Evolutionary conservation across 1,284 basidiomycete genomes (phyloP).

Genomic region (Marasmius oreades): DNA sequence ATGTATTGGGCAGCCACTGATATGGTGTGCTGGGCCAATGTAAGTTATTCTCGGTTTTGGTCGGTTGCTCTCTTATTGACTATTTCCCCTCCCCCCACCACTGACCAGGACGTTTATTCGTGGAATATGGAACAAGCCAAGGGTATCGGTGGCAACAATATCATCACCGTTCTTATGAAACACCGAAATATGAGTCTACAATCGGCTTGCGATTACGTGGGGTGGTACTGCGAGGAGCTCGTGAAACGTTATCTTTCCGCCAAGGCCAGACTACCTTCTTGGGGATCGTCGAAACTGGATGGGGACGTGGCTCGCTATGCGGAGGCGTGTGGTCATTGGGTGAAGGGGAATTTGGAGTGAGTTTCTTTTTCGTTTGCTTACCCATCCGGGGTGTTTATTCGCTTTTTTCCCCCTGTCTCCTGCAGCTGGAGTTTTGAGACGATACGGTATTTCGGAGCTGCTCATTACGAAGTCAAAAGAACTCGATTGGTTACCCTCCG

Average conservation of each 20-base stretch:
- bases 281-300: conserved; percentile 41
- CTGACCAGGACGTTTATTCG: conserved; percentile 60
- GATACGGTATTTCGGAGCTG: conserved; percentile 51
- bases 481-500: conserved; percentile 42
- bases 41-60: conserved; percentile 27
- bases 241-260: conserved; percentile 46
- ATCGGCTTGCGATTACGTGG: conserved; percentile 56
- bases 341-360: conserved; percentile 45
- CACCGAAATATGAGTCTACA: conserved; percentile 49
- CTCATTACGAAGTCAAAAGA: conserved; percentile 42
- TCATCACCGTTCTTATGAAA: conserved; percentile 65
- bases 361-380: conserved; percentile 16
- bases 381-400: conserved; percentile 11
- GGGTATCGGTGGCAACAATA: conserved; percentile 61
- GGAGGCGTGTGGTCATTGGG: conserved; percentile 46
- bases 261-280: conserved; percentile 44
- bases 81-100: neutral
- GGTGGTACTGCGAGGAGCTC: conserved; percentile 47
- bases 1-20: conserved; percentile 62
- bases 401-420: conserved; percentile 19
- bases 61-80: neutral
- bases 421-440: conserved; percentile 56
- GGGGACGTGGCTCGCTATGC: conserved; percentile 45
- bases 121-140: conserved; percentile 73
- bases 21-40: conserved; percentile 68